These are phyloP conservation scores for Lentinus brumalis DNA, from an alignment of 768 basidiomycete genomes.

Conservation along the genomic window DNA sequence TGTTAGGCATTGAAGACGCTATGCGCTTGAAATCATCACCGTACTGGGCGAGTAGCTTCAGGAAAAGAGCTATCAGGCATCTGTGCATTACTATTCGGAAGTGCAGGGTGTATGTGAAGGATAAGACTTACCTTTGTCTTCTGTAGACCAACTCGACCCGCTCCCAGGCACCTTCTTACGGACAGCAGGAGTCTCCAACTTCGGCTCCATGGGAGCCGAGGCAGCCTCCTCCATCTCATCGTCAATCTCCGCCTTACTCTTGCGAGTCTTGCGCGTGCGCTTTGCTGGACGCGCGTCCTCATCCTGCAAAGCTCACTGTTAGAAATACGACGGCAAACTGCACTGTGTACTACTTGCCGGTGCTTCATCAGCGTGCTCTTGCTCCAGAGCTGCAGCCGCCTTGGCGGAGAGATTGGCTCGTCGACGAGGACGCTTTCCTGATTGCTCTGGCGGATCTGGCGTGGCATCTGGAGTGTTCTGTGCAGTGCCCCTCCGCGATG, in stretches of 20 bases:
- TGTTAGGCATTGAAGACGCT: conserved; percentile 64
- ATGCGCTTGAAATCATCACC: conserved; percentile 73
- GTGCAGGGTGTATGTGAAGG: neutral
- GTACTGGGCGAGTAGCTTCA: conserved; percentile 58
- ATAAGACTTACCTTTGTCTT: conserved; percentile 59
- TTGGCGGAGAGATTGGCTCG: conserved; percentile 36
- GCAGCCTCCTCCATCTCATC: conserved; percentile 25
- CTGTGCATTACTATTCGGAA: neutral
- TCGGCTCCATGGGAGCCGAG: conserved; percentile 24
- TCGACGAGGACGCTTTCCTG: conserved; percentile 39
- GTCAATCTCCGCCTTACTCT: conserved; percentile 32
- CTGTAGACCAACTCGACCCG: conserved; percentile 60
- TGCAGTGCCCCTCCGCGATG: conserved; percentile 38
- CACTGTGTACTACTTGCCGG: conserved; percentile 24
- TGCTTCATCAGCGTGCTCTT: conserved; percentile 35
- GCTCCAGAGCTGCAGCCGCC: conserved; percentile 32
- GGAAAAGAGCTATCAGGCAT: conserved; percentile 46
- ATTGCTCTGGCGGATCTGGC: conserved; percentile 56
- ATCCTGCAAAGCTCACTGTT: conserved; percentile 22
- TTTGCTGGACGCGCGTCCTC: conserved; percentile 35
- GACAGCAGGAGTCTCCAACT: conserved; percentile 23
- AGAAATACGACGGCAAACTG: neutral
- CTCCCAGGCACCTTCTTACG: conserved; percentile 34
- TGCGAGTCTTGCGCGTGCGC: conserved; percentile 33
- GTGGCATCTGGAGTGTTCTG: conserved; percentile 46